Evolutionary conservation across 345 rosid genomes (phyloP).

Genomic region (Pseudoturritis turrita): DNA sequence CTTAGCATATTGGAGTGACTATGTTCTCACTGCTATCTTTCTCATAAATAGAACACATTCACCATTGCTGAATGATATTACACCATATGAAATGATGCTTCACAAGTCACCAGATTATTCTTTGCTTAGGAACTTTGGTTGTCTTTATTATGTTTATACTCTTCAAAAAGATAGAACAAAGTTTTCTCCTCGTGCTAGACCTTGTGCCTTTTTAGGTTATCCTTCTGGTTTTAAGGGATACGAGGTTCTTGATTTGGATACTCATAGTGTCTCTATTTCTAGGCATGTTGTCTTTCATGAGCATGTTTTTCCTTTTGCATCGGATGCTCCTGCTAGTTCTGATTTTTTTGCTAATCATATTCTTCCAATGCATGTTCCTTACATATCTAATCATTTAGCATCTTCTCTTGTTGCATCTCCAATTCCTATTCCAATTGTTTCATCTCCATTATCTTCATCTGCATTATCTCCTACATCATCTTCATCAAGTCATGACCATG

Average conservation of each 20-base stretch:
- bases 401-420: too few relatives aligned
- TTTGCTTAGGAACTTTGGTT: background rate
- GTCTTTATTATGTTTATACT: background rate
- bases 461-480: too few relatives aligned
- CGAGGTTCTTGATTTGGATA: background rate
- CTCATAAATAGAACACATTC: background rate
- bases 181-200: background rate
- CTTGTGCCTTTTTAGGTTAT: background rate
- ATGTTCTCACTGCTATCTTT: background rate
- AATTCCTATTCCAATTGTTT: too few relatives aligned
- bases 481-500: too few relatives aligned
- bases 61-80: background rate
- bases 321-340: too few relatives aligned
- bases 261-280: background rate
- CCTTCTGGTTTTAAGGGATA: background rate
- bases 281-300: background rate
- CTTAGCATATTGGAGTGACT: background rate
- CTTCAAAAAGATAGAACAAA: background rate
- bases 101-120: background rate
- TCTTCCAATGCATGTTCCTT: too few relatives aligned
- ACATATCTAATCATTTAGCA: too few relatives aligned
- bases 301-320: background rate
- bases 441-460: too few relatives aligned
- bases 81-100: background rate
- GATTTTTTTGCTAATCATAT: too few relatives aligned